Base-by-base conservation (phyloP, 2,329 filamentous ascomycete genomes). In the Xylaria sp. region DNA sequence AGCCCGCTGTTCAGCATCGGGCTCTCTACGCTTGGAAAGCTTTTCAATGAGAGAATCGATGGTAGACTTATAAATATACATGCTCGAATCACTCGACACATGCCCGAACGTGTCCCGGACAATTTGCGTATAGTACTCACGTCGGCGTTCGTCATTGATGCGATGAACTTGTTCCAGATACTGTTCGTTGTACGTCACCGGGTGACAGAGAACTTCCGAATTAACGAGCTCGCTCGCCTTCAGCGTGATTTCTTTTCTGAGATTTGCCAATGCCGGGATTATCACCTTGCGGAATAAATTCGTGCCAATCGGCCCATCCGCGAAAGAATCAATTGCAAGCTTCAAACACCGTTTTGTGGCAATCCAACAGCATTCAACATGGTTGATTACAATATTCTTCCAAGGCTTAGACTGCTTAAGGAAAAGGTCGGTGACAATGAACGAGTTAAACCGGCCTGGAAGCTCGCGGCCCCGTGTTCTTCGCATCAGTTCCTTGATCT, bases 341-440 rank as follows among this genome's bases (percentile, higher is more conserved):
- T 79, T 77, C 70, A 87, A 87, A 0, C 88, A 78, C 12, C 85
- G 80, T 3, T 69, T 65, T 1, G 79, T 81, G 3, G 88, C 82
- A 6, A 86, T 74, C 71, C 86, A 76, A 86, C 35, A 59, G 70
- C 84, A n/a, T 81, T 84, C 2, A 79, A 85, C 21, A 27, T 90
- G 79, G 47, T 85, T 82, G 5, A 79, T 75, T 0, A 84, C 86
- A 29, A 88, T 81, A 0, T 65, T 35, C 50, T 82, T 76, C 90
- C 88, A 92, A 0, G 84, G 84, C 6, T 72, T 63, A 0, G 84
- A 88, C 66, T 92, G 88, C 54, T 90, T 84, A 23, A 79, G 79
- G 74, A 92, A 92, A 0, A 92, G 75, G 25, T 90, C 85, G 0
- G 81, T 79, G 0, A 92, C 82, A 10, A 91, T 79, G 62, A 88